A percentile compares a stretch with the other conserved stretches of the same genome.
These are phyloP conservation scores for Cymodocea nodosa DNA, from an alignment of 116 monocot genomes.

Conservation along the genomic window DNA sequence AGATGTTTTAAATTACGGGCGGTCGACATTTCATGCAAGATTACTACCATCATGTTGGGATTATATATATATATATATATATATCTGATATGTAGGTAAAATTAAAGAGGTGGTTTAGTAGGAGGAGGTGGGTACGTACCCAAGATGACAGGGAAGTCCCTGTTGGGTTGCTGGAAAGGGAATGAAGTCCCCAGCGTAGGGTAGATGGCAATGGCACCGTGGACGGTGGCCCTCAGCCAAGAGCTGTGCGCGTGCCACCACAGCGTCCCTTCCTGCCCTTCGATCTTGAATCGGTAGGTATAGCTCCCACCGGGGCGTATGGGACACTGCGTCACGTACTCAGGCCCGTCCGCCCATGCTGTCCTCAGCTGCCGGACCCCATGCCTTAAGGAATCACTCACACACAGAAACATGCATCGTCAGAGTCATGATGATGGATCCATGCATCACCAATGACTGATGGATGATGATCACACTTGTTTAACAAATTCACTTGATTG, in stretches of 20 bases:
- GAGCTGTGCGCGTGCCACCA: conserved; percentile 26
- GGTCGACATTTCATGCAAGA: too few relatives aligned
- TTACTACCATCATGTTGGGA: too few relatives aligned
- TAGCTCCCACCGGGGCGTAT: conserved; percentile 43
- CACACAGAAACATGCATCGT: background rate
- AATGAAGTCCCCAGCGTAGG: conserved; percentile 18
- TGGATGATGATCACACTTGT: too few relatives aligned
- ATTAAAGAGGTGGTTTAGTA: background rate
- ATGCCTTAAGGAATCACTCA: conserved; percentile 21
- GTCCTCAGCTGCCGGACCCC: conserved; percentile 49
- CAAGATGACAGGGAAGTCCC: conserved; percentile 35
- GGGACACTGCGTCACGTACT: conserved; percentile 33
- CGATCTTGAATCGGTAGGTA: conserved; percentile 46
- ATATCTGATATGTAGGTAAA: background rate
- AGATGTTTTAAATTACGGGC: too few relatives aligned
- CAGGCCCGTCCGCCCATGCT: conserved; percentile 58
- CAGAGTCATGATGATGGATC: too few relatives aligned
- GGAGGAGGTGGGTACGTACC: conserved; percentile 18
- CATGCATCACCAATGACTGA: too few relatives aligned
- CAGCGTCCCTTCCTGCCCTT: conserved; percentile 17
- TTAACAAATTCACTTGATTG: too few relatives aligned
- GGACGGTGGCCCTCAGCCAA: conserved; percentile 22
- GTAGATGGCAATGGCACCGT: conserved; percentile 28
- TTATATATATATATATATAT: too few relatives aligned
- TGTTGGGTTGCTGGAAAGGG: conserved; percentile 34